Base-by-base conservation (phyloP, 495 filamentous ascomycete genomes). In the Penicillium daleae region DNA sequence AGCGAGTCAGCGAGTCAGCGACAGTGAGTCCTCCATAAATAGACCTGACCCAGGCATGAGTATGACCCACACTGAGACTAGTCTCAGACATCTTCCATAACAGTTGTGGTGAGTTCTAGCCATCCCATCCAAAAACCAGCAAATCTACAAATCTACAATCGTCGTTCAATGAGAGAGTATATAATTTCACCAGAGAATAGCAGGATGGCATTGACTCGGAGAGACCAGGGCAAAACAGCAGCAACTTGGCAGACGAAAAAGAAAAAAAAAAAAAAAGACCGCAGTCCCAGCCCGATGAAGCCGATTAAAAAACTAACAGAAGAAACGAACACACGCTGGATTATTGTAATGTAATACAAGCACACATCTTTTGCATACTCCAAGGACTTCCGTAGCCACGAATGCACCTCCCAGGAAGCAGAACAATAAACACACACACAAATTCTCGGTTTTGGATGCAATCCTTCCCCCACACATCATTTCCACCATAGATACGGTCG, bases 341-440 rank as follows among this genome's bases (percentile, higher is more conserved):
- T 73, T 73, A 74, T 74, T 72, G 64, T 70, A 70, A 66, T 58
- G 65, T 70, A 72, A 68, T 68, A 70, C 67, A 65, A 71, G 67
- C 62, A 71, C 60, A 71, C 60, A 63, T 70, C 62, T 66, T 69
- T 69, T 70, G 68, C 73, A 70, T 67, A 67, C 66, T 70, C 72
- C 67, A 70, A 68, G 59, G 62, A 56, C 67, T 65, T 65, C 69
- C 70, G 55, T 70, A 67, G 61, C 69, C 66, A 59, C 64, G 64
- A 69, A 72, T 73, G 73, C 71, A 71, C 73, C 71, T 64, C 66
- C 67, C 66, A 64, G 8, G 24, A 52, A 56, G 32, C 29, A 35
- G 52, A 65, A 70, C 63, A 59, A 58, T 37, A 48, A 59, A 37
- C 52, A 64, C 19, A 64, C 19, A 56, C 33, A 44, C 50, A 22